A percentile compares a stretch with the other conserved stretches of the same genome.
Evolutionary conservation across 1,284 basidiomycete species (phyloP).

Genomic region (Cyathus olla): DNA sequence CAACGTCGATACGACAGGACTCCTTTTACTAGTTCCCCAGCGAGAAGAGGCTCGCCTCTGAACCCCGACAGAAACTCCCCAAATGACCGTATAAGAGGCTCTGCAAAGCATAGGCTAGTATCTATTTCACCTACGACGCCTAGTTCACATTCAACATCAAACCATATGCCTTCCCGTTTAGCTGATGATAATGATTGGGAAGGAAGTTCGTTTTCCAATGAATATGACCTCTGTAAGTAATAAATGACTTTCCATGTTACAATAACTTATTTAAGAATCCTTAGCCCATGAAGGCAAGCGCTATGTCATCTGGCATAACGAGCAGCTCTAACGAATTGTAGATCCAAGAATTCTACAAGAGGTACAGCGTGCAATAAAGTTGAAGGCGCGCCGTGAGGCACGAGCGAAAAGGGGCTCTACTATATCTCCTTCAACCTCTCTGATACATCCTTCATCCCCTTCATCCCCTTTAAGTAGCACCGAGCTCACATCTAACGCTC

Average conservation of each 20-base stretch:
- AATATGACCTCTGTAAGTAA: slow-evolving; percentile 73
- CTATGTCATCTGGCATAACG: slow-evolving; percentile 1
- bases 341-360: slow-evolving; percentile 81
- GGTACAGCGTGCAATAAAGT: slow-evolving; percentile 75
- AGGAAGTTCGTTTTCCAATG: slow-evolving; percentile 54
- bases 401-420: slow-evolving; percentile 54
- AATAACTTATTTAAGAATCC: slow-evolving; percentile 1
- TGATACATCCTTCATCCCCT: slow-evolving; percentile 21
- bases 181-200: slow-evolving; percentile 11
- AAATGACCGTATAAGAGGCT: too few relatives aligned
- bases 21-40: slow-evolving; percentile 22
- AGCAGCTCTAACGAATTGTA: slow-evolving; percentile 35
- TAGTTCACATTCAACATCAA: too few relatives aligned
- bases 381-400: slow-evolving; percentile 79
- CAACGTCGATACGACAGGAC: neutral
- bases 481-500: too few relatives aligned
- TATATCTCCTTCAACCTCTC: slow-evolving; percentile 8
- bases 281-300: slow-evolving; percentile 75
- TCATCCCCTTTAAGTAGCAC: slow-evolving; percentile 10
- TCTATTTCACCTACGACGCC: too few relatives aligned
- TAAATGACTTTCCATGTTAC: neutral
- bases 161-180: neutral
- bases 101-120: too few relatives aligned
- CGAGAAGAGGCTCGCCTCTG: slow-evolving; percentile 38
- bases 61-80: slow-evolving; percentile 33